Evolutionary conservation across 768 basidiomycete species (phyloP).

Genomic region (Flagelloscypha sp.): DNA sequence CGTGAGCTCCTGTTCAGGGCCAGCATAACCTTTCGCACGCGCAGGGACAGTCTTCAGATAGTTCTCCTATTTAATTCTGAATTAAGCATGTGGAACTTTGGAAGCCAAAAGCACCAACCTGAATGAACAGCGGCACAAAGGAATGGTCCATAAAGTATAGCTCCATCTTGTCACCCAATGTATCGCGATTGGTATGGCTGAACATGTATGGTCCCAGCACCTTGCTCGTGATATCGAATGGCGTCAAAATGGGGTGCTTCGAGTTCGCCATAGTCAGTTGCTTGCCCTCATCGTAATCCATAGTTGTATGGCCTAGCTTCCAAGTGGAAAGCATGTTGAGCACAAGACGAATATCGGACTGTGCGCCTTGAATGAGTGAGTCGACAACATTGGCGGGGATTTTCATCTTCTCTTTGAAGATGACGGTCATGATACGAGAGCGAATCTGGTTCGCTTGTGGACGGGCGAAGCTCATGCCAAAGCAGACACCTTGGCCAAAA

Average conservation of each 20-base stretch:
- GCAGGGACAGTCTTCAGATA: conserved; percentile 82
- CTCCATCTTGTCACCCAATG: conserved; percentile 88
- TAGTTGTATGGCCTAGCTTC: conserved; percentile 71
- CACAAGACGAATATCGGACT: conserved; percentile 96
- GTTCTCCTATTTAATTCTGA: conserved; percentile 85
- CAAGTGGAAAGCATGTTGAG: conserved; percentile 98
- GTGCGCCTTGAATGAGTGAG: conserved; percentile 79
- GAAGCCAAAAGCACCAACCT: conserved; percentile 60
- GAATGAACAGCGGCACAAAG: conserved; percentile 91
- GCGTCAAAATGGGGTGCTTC: conserved; percentile 84
- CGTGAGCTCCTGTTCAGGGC: conserved; percentile 59
- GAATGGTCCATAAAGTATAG: conserved; percentile 94
- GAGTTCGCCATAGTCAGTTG: conserved; percentile 81
- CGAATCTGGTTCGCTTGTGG: conserved; percentile 71
- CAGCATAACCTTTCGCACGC: conserved; percentile 44
- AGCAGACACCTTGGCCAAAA: too few relatives aligned
- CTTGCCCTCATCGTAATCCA: conserved; percentile 92
- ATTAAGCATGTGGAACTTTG: too few relatives aligned
- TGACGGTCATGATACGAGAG: conserved; percentile 80
- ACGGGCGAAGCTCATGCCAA: too few relatives aligned
- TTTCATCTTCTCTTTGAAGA: conserved; percentile 91
- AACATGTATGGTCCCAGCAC: conserved; percentile 90
- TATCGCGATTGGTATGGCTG: conserved; percentile 70
- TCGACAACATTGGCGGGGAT: conserved; percentile 88
- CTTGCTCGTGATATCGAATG: conserved; percentile 86